A percentile compares a stretch with the other conserved stretches of the same genome.
phyloP scores from a whole-genome alignment of 176 grass and related monocot species.

The Saccharum officinarum region DNA sequence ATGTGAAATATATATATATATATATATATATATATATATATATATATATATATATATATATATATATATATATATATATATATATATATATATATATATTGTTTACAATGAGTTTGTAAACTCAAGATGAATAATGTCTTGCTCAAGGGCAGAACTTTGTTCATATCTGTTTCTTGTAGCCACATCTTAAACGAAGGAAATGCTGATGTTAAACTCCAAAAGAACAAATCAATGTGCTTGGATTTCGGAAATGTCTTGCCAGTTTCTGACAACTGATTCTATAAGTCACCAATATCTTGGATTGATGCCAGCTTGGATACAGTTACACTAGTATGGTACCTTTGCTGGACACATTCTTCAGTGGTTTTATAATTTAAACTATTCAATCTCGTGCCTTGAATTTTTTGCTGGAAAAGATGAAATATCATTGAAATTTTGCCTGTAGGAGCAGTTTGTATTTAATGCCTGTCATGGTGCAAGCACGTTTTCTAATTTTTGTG shows the following conservation, averaged over 20 bases:
- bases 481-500: not conserved
- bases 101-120: constrained; percentile 17
- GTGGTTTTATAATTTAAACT: constrained; percentile 9
- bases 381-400: not conserved
- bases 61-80: too few species aligned
- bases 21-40: too few species aligned
- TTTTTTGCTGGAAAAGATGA: constrained; percentile 2
- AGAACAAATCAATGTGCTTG: constrained; percentile 6
- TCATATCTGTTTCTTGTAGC: constrained; percentile 15
- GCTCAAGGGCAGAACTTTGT: constrained; percentile 11
- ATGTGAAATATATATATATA: not conserved
- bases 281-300: constrained; percentile 28
- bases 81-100: too few species aligned
- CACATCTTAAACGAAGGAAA: constrained; percentile 7
- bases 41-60: too few species aligned
- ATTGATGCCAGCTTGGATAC: constrained; percentile 18
- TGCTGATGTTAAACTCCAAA: constrained; percentile 5
- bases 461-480: not conserved
- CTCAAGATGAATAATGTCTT: constrained; percentile 17
- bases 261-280: not conserved
- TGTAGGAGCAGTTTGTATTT: constrained; percentile 10
- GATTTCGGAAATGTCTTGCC: not conserved
- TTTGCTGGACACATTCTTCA: constrained; percentile 18
- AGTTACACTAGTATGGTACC: constrained; percentile 1
- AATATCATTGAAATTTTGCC: not conserved